Base-by-base conservation (phyloP, 257 asterid species). In the Anisodus acutangulus region DNA sequence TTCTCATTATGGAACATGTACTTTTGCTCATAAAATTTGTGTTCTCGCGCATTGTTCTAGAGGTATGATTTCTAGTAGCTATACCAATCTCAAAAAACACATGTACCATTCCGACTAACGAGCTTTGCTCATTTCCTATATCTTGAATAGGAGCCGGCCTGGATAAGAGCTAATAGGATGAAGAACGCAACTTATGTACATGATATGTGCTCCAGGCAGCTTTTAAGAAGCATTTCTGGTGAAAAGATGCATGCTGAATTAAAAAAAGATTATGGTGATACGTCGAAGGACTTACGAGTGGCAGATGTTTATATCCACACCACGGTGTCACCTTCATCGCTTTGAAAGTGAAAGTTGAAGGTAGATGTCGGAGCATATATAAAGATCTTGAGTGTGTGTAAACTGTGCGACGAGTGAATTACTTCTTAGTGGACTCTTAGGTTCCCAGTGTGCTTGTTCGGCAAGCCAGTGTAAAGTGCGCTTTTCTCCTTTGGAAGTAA, bases 21-120 rank as follows among this genome's bases (percentile, higher is more conserved):
- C 97, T 96, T 54, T 78, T 96, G 90, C 90, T 94, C 85, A 90
- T 95, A 53, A 95, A 95, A 87, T 94, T 91, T 58, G 97, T 94
- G 78, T 93, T 95, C 87, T 95, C 98, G 9, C 93, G 92, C 82
- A 87, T 95, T 58, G 98, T 95, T 79, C 99, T 98, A 0, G 98
- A 93, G 95, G 99, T 95, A 89, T 8, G 82, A 13, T 43, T 63
- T 39, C 9, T 57, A 57, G 39, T 19, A 9, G 78, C 26, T 22
- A 47, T 9, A 35, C 54, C 82, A 74, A 49, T 66, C 22, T 68
- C 37, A 31, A 55, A 7, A 17, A 81, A 54, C 45, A 19, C 51
- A 70, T 10, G 4, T 16, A 64, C 19, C 58, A 12, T 10, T 19
- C 13, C 66, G 49, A 16, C 57, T 80, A 78, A 68, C 76, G 31